Evolutionary conservation across 1,284 basidiomycete genomes (phyloP).

Genomic region (Trichosporon coremiiforme): DNA sequence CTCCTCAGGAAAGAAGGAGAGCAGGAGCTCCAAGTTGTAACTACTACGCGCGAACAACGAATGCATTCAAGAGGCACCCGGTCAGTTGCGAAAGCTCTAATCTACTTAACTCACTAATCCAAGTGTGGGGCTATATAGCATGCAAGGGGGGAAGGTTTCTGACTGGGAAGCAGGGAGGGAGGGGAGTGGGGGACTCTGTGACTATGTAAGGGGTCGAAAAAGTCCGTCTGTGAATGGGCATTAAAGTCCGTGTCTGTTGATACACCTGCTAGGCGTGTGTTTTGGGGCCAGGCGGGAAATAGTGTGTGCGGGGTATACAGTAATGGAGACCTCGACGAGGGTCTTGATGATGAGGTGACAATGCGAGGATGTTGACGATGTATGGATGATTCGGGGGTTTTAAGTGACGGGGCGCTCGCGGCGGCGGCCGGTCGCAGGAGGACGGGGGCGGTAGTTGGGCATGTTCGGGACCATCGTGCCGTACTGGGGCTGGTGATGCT

Average conservation of each 20-base stretch:
- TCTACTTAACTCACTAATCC: conserved; percentile 18
- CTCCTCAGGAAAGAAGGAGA: conserved; percentile 1
- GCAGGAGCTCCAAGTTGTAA: background rate
- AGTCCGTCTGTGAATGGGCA: background rate
- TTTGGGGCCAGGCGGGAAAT: conserved; percentile 8
- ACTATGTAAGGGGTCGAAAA: conserved; percentile 4
- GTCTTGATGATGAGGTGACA: background rate
- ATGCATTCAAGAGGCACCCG: conserved; percentile 24
- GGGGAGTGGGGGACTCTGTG: conserved; percentile 1
- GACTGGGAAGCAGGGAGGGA: background rate
- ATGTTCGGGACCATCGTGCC: conserved; percentile 25
- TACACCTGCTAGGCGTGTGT: conserved; percentile 15
- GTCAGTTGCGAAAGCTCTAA: conserved; percentile 19
- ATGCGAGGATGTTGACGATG: background rate
- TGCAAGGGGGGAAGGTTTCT: conserved; percentile 11
- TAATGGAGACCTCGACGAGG: conserved; percentile 7
- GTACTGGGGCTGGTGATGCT: conserved; percentile 16
- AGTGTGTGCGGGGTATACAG: conserved; percentile 17
- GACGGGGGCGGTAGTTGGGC: conserved; percentile 25
- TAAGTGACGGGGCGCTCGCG: conserved; percentile 33
- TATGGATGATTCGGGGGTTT: background rate
- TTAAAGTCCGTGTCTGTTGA: conserved; percentile 17
- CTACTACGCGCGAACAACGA: conserved; percentile 10
- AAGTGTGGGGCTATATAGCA: conserved; percentile 17
- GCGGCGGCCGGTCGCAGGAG: conserved; percentile 27